Conservation (phyloP, 225 moss, liverwort and hornwort genomes). For the Bryoerythrophyllum caledonicum region DNA sequence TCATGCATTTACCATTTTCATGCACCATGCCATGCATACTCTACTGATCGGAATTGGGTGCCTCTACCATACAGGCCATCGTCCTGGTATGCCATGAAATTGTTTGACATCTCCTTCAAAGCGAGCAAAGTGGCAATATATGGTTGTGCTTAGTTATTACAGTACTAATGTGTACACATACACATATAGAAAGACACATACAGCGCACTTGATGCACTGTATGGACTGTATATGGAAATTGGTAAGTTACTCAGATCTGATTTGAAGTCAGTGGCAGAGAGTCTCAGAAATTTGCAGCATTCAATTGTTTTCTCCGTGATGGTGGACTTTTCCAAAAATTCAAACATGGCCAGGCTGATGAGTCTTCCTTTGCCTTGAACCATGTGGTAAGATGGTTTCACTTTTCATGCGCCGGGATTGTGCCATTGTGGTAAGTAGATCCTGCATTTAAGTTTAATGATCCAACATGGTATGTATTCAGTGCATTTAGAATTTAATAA, state of each 20-base stretch:
- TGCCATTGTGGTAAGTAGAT: neutral
- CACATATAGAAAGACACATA: neutral
- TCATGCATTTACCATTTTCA: too few species aligned
- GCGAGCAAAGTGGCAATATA: neutral
- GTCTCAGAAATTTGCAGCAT: slow-evolving; percentile 1
- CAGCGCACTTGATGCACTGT: neutral
- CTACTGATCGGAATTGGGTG: too few species aligned
- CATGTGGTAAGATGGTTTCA: neutral
- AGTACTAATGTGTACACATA: too few species aligned
- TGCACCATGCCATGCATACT: too few species aligned
- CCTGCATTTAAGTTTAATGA: neutral
- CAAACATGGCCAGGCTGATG: neutral
- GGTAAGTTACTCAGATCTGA: neutral
- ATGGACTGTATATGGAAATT: neutral
- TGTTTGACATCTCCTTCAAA: neutral
- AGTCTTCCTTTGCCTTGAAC: neutral
- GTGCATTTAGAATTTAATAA: too few species aligned
- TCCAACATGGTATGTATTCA: too few species aligned
- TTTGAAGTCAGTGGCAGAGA: neutral
- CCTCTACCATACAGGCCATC: neutral
- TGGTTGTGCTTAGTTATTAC: neutral
- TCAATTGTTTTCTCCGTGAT: neutral
- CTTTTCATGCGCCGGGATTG: neutral
- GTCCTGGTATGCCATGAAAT: neutral
- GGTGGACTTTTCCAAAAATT: neutral